Evolutionary conservation across 2,329 filamentous ascomycete species (phyloP).

Genomic region (Epichloe brachyelytri): DNA sequence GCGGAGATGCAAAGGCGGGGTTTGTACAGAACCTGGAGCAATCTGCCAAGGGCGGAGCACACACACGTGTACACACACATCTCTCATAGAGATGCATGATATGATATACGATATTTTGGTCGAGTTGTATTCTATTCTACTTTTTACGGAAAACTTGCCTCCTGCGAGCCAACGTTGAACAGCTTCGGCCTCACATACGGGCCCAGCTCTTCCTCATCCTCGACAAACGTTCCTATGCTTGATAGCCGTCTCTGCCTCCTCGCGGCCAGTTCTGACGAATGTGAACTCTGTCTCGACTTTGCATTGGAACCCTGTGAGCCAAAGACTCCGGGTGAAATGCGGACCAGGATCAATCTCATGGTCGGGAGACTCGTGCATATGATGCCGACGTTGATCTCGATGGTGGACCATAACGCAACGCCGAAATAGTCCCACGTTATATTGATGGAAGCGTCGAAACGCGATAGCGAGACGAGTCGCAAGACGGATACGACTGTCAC

Average conservation of each 20-base stretch:
- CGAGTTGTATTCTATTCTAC: too few species aligned
- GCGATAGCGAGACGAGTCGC: conserved; percentile 15
- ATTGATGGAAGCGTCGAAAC: conserved; percentile 13
- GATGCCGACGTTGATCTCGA: conserved; percentile 19
- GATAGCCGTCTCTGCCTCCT: conserved; percentile 1
- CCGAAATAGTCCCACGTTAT: conserved; percentile 14
- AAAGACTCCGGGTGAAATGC: conserved; percentile 1
- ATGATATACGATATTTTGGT: too few species aligned
- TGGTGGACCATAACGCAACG: conserved; percentile 15
- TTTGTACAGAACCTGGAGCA: too few species aligned
- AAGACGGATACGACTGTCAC: conserved; percentile 18
- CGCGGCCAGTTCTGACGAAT: neutral
- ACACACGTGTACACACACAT: too few species aligned
- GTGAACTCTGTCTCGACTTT: neutral
- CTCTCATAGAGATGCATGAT: too few species aligned
- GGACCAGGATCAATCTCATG: conserved; percentile 11
- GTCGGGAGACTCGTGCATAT: conserved; percentile 20
- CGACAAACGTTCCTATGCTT: neutral
- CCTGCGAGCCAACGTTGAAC: neutral
- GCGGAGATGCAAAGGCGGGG: neutral
- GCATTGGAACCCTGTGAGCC: neutral
- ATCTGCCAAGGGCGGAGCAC: too few species aligned
- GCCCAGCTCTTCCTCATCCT: neutral
- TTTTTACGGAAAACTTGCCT: neutral
- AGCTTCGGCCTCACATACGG: neutral